Conservation (phyloP, 2,329 filamentous ascomycete species). For the Hypomyces rosellus region DNA sequence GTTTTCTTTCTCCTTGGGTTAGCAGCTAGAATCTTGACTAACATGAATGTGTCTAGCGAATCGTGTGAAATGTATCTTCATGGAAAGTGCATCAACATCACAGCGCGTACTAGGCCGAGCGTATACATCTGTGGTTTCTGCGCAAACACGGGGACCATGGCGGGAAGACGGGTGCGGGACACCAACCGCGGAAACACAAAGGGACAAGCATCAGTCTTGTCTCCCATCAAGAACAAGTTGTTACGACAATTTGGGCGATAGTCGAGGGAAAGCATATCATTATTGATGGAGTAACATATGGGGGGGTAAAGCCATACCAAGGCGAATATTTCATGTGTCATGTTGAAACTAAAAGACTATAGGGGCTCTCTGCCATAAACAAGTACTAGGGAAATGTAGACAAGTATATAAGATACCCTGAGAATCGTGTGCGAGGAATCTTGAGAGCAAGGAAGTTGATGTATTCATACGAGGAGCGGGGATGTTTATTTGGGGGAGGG, state of each 20-base stretch:
- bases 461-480: too few species aligned
- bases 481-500: too few species aligned
- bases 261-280: conserved; percentile 3
- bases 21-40: background rate
- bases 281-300: conserved; percentile 15
- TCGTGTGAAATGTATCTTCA: conserved; percentile 62
- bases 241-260: conserved; percentile 37
- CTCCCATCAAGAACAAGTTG: conserved; percentile 37
- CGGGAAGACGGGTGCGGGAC: conserved; percentile 42
- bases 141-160: conserved; percentile 51
- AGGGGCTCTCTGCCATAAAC: conserved; percentile 17
- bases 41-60: conserved; percentile 37
- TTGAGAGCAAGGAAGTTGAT: background rate
- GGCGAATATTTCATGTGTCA: conserved; percentile 13
- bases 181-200: conserved; percentile 27
- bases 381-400: conserved; percentile 12
- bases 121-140: conserved; percentile 61
- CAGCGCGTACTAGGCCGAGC: conserved; percentile 47
- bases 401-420: conserved; percentile 14
- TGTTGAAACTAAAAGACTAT: conserved; percentile 14
- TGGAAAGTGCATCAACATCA: conserved; percentile 56
- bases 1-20: background rate
- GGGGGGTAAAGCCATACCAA: conserved; percentile 11
- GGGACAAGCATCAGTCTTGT: conserved; percentile 23
- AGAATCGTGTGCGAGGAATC: conserved; percentile 1